Evolutionary conservation across 2,329 filamentous ascomycete species (phyloP).

Genomic region (Fusarium sp.): DNA sequence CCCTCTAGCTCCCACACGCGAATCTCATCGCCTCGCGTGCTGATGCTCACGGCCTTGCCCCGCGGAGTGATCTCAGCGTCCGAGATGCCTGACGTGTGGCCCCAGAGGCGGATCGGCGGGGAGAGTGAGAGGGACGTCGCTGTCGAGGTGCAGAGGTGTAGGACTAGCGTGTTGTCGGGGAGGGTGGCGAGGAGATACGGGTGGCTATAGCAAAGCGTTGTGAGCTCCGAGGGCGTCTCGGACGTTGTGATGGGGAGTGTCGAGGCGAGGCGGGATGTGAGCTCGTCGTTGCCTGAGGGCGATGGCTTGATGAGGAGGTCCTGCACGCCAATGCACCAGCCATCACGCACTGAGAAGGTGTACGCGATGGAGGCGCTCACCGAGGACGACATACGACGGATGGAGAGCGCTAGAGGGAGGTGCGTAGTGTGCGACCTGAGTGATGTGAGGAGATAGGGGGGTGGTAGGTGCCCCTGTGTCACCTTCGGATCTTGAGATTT

Average conservation of each 20-base stretch:
- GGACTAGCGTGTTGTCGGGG: slow-evolving; percentile 86
- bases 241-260: slow-evolving; percentile 47
- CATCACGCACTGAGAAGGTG: slow-evolving; percentile 79
- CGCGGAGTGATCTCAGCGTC: slow-evolving; percentile 85
- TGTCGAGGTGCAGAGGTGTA: slow-evolving; percentile 84
- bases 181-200: slow-evolving; percentile 88
- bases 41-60: slow-evolving; percentile 92
- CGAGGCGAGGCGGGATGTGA: slow-evolving; percentile 51
- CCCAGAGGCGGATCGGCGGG: slow-evolving; percentile 82
- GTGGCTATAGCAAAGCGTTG: slow-evolving; percentile 76
- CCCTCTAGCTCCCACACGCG: slow-evolving; percentile 92
- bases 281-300: slow-evolving; percentile 43
- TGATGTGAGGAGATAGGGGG: slow-evolving; percentile 72
- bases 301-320: slow-evolving; percentile 74
- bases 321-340: slow-evolving; percentile 93
- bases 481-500: neutral
- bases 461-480: slow-evolving; percentile 19
- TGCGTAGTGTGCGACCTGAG: slow-evolving; percentile 83
- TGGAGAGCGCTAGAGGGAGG: slow-evolving; percentile 82
- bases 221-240: slow-evolving; percentile 50
- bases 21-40: slow-evolving; percentile 79
- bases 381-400: slow-evolving; percentile 72
- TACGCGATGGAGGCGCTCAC: slow-evolving; percentile 89
- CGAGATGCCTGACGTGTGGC: slow-evolving; percentile 89
- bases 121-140: slow-evolving; percentile 74